Evolutionary conservation across 805 yeast genomes (phyloP).

Genomic region (Blastobotrys attinorum): DNA sequence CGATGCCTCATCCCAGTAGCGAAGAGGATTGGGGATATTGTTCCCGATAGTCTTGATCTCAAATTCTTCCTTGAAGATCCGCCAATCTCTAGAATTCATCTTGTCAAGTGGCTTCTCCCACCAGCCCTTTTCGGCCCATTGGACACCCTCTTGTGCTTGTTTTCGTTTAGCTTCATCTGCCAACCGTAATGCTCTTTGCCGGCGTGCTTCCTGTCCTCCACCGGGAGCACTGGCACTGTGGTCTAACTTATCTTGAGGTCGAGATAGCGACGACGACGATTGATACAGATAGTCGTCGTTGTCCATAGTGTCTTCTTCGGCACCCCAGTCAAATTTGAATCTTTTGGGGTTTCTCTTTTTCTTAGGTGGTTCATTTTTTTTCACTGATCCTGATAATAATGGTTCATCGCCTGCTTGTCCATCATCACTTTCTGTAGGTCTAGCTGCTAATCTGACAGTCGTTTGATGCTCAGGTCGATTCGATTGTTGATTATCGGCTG

Average conservation of each 20-base stretch:
- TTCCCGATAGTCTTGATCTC: conserved; percentile 50
- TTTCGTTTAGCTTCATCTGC: conserved; percentile 12
- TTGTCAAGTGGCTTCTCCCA: conserved; percentile 48
- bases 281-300: conserved; percentile 37
- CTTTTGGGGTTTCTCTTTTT: conserved; percentile 19
- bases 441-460: not conserved
- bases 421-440: no score
- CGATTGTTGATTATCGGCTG: no score
- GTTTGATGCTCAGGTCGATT: conserved; percentile 4
- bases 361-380: not conserved
- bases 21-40: conserved; percentile 44
- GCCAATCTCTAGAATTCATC: conserved; percentile 86
- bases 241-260: no score
- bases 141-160: conserved; percentile 13
- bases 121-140: conserved; percentile 48
- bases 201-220: not conserved
- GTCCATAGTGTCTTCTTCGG: conserved; percentile 54
- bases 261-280: no score
- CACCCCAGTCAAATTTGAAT: conserved; percentile 65
- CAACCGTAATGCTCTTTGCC: conserved; percentile 7
- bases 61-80: conserved; percentile 73
- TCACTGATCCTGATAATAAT: not conserved
- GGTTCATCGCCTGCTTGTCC: conserved; percentile 6
- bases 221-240: no score
- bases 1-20: conserved; percentile 62